Conservation (phyloP, 2,329 filamentous ascomycete species). For the Lachnellula arida region DNA sequence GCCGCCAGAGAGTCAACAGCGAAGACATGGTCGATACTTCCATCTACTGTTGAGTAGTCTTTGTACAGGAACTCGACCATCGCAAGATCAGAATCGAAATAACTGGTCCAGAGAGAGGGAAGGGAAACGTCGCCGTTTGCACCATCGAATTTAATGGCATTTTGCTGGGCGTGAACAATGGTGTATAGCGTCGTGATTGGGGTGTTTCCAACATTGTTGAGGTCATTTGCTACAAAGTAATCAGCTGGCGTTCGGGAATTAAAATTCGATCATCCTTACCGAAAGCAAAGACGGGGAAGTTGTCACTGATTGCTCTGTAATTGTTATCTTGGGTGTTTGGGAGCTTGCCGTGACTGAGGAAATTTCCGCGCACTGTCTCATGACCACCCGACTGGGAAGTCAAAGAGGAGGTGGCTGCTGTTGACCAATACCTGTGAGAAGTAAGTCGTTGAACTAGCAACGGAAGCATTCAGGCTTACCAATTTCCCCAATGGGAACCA, state of each 20-base stretch:
- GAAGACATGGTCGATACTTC: constrained; percentile 64
- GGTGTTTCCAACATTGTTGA: constrained; percentile 20
- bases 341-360: constrained; percentile 58
- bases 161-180: constrained; percentile 26
- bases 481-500: constrained; percentile 73
- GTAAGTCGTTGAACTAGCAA: neutral
- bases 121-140: constrained; percentile 55
- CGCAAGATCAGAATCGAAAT: constrained; percentile 58
- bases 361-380: constrained; percentile 57
- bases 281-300: constrained; percentile 80
- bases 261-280: constrained; percentile 2
- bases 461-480: constrained; percentile 32
- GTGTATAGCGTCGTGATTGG: constrained; percentile 22
- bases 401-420: constrained; percentile 49
- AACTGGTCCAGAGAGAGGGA: constrained; percentile 72
- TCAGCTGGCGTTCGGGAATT: neutral
- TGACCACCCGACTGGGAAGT: constrained; percentile 68
- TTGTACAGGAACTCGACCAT: constrained; percentile 69
- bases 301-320: constrained; percentile 63
- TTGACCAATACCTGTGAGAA: constrained; percentile 56
- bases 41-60: constrained; percentile 64
- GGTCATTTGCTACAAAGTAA: constrained; percentile 16
- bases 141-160: constrained; percentile 25
- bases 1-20: constrained; percentile 61
- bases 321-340: constrained; percentile 58